phyloP scores from a whole-genome alignment of 176 grass and related monocot species.

The Hyparrhenia diplandra region DNA sequence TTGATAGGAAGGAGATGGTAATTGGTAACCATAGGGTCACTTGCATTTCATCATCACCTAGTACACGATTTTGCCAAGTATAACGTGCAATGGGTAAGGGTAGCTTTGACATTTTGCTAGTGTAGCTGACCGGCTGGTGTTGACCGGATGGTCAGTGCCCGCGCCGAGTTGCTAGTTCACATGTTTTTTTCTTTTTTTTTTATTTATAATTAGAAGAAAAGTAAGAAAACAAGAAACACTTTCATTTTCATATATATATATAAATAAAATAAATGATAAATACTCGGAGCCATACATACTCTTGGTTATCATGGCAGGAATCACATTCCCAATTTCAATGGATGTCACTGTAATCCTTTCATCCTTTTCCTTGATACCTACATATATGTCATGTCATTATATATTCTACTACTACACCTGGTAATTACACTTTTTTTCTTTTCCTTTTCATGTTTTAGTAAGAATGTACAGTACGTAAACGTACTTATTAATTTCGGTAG shows the following conservation, averaged over 20 bases:
- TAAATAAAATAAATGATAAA: not conserved
- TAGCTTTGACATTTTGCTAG: not conserved
- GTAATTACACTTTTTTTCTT: not conserved
- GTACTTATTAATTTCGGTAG: not conserved
- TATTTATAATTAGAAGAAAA: no score
- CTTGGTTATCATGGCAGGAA: not conserved
- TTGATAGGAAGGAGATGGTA: no score
- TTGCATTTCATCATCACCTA: no score
- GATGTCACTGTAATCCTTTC: not conserved
- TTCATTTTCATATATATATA: not conserved
- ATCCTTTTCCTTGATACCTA: not conserved
- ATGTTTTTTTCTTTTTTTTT: not conserved
- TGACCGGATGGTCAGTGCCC: not conserved
- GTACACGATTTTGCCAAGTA: no score
- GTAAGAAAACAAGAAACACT: no score
- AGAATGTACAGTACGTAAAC: not conserved
- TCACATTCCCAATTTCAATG: not conserved
- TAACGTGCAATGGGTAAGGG: not conserved
- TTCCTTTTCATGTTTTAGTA: not conserved
- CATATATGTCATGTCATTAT: not conserved
- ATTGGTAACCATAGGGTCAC: no score
- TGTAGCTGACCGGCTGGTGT: not conserved
- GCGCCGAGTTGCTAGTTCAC: not conserved
- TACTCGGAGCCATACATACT: not conserved
- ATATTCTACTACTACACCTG: not conserved